These are phyloP conservation scores for Triangularia verruculosa DNA, from an alignment of 2,329 filamentous ascomycete genomes.

Conservation along the genomic window DNA sequence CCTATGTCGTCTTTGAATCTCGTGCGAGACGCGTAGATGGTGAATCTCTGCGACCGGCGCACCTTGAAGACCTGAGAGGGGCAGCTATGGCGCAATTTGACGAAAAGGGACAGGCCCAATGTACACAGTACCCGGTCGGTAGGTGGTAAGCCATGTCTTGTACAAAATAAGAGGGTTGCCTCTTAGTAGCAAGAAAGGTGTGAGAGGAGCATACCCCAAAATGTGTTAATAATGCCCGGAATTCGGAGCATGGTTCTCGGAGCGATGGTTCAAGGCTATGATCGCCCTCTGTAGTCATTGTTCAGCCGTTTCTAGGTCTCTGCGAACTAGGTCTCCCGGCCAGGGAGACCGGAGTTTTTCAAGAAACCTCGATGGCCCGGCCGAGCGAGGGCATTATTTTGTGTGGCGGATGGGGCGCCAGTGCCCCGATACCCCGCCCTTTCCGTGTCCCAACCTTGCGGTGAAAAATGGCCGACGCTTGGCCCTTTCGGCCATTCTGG, in stretches of 20 bases:
- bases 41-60: conserved; percentile 2
- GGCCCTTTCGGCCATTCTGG: conserved; percentile 20
- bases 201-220: background rate
- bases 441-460: conserved; percentile 21
- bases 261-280: background rate
- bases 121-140: conserved; percentile 22
- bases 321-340: background rate
- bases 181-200: background rate
- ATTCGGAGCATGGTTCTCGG: conserved; percentile 9
- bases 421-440: conserved; percentile 23
- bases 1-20: conserved; percentile 4
- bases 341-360: conserved; percentile 11
- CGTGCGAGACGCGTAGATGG: conserved; percentile 12
- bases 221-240: background rate
- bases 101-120: conserved; percentile 18
- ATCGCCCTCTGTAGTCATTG: background rate
- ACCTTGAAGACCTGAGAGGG: conserved; percentile 16
- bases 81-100: conserved; percentile 29
- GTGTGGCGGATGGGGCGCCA: conserved; percentile 9
- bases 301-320: background rate
- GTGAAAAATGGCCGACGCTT: conserved; percentile 26
- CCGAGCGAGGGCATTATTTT: conserved; percentile 15
- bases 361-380: background rate
- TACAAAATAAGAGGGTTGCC: conserved; percentile 23
- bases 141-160: background rate